A percentile compares a stretch with the other conserved stretches of the same genome.
Evolutionary conservation across 768 basidiomycete species (phyloP).

Genomic region (Boletus rubroflammeus): DNA sequence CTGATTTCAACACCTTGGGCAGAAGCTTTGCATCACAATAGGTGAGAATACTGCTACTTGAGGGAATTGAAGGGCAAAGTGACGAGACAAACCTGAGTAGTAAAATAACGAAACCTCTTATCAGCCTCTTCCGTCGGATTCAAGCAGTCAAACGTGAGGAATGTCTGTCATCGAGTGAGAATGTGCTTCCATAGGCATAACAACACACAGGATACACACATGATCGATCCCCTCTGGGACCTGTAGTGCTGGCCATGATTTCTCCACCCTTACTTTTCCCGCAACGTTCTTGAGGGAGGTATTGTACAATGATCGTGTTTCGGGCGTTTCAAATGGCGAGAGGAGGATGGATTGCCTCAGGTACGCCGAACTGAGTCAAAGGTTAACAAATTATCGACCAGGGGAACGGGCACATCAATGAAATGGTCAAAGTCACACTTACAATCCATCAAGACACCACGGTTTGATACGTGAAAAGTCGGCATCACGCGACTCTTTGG

Average conservation of each 20-base stretch:
- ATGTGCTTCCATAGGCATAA: neutral
- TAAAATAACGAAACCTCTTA: constrained; percentile 83
- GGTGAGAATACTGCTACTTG: neutral
- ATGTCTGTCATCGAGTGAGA: constrained; percentile 44
- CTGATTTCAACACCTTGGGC: constrained; percentile 82
- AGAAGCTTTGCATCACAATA: constrained; percentile 52
- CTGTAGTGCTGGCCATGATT: constrained; percentile 65
- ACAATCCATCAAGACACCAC: constrained; percentile 97
- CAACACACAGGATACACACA: constrained; percentile 38
- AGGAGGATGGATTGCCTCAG: constrained; percentile 88
- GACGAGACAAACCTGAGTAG: constrained; percentile 58
- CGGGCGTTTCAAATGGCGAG: constrained; percentile 86
- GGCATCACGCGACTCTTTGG: constrained; percentile 88
- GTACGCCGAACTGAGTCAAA: constrained; percentile 59
- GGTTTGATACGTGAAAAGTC: constrained; percentile 98
- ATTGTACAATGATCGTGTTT: constrained; percentile 78
- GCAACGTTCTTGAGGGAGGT: constrained; percentile 73
- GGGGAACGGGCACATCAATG: constrained; percentile 69
- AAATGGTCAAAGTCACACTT: constrained; percentile 35
- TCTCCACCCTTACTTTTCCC: constrained; percentile 74
- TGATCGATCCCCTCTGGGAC: constrained; percentile 85
- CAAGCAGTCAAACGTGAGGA: constrained; percentile 68
- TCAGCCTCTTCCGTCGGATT: constrained; percentile 79
- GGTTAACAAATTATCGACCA: neutral
- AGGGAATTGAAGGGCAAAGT: neutral